Evolutionary conservation across 2,329 filamentous ascomycete genomes (phyloP), one percentile per base, ranked within the genome.

Genomic region (Aspergillus quadricinctus): DNA sequence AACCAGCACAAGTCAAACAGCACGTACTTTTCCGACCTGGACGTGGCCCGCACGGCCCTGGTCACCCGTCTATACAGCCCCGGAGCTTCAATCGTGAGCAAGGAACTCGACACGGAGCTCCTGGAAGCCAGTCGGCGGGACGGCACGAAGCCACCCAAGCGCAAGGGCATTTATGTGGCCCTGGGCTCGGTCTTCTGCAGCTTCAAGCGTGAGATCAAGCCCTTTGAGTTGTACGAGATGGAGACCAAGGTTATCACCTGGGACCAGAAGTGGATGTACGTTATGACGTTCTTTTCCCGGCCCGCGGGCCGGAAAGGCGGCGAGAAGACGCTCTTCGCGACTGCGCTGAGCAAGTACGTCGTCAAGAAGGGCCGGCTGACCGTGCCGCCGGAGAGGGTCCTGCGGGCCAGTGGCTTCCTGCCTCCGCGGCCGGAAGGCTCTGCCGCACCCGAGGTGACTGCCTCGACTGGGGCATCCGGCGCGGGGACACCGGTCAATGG

Each of bases 21-120:
- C 64, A 96, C 92, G 29, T 96, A 95, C 78, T 96, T 96, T 70
- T 80, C 86, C 62, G 91, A 96, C 73, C 85, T 95, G 62, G 92
- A 96, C 74, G 83, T 93, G 57, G 85, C 88, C 41, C 88, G 94
- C 55, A 89, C 89, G 0, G 89, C 95, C 61, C 83, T 94, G 8
- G 85, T 95, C 53, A 88, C 86, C 50, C 84, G 86, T 62, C 76
- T 92, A 2, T 77, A 88, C 53, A 82, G 81, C 21, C 80, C 82
- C 0, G 85, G 85, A 1, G 77, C 87, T 54, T 73, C 77, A 14
- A 71, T 76, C 28, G 74, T 86, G 43, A 75, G 79, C 67, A 75
- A 78, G 43, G 75, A 74, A 77, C 79, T 88, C 61, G 76, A 80
- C 28, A 72, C 71, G n/a, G 77, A 87, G 52, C 72, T 78, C 61